phyloP scores from a whole-genome alignment of 495 filamentous ascomycete species.

The Xylaria intraflava region DNA sequence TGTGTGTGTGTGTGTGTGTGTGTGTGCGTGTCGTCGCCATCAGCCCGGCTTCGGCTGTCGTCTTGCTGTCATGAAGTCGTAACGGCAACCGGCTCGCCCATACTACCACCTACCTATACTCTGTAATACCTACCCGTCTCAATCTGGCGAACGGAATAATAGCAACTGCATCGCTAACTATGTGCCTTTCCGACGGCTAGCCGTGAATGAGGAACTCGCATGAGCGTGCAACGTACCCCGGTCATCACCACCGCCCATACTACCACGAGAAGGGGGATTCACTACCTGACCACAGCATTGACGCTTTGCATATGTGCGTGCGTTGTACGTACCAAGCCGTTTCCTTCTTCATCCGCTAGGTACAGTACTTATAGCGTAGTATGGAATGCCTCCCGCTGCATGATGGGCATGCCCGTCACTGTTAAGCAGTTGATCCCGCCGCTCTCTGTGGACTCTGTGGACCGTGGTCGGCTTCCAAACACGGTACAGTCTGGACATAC shows the following conservation, averaged over 20 bases:
- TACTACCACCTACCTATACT: not conserved
- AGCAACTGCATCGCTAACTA: too few relatives aligned
- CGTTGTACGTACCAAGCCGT: conserved; percentile 5
- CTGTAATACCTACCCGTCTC: too few relatives aligned
- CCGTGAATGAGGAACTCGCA: conserved; percentile 7
- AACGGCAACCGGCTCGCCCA: too few relatives aligned
- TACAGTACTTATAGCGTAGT: not conserved
- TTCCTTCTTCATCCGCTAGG: not conserved
- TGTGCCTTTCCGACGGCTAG: conserved; percentile 4
- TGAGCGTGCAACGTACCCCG: conserved; percentile 6
- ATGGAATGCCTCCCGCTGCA: not conserved
- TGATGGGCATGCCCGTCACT: conserved; percentile 11
- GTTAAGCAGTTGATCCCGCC: not conserved
- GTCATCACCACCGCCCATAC: too few relatives aligned
- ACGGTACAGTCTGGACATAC: too few relatives aligned
- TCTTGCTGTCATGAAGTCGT: not conserved
- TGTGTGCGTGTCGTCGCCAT: not conserved
- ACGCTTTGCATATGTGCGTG: conserved; percentile 13
- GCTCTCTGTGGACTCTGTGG: not conserved
- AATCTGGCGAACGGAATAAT: too few relatives aligned
- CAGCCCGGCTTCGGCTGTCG: not conserved
- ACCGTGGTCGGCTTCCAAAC: too few relatives aligned
- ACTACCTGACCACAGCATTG: conserved; percentile 7
- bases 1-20: not conserved
- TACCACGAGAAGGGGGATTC: not conserved